phyloP scores from a whole-genome alignment of 768 basidiomycete genomes.

The Lyophyllum semitale region DNA sequence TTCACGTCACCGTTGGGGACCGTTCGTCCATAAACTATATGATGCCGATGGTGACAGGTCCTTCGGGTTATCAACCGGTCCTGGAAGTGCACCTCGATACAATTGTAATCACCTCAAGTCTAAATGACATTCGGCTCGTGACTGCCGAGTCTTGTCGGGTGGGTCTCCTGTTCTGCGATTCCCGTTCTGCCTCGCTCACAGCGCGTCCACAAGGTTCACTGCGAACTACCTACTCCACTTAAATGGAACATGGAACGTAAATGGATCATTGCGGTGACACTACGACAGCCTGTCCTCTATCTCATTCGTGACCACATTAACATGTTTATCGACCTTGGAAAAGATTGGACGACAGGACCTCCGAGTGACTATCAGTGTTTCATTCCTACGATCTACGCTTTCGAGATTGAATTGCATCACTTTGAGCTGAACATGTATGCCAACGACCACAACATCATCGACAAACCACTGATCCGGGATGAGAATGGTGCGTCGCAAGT shows the following conservation, averaged over 20 bases:
- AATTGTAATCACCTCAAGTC: conserved; percentile 75
- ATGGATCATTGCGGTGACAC: conserved; percentile 76
- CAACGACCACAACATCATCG: conserved; percentile 97
- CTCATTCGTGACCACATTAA: conserved; percentile 92
- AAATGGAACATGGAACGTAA: conserved; percentile 79
- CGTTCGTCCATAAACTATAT: conserved; percentile 85
- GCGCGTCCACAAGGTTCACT: conserved; percentile 49
- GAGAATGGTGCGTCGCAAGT: conserved; percentile 68
- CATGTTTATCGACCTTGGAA: conserved; percentile 90
- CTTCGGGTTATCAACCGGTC: conserved; percentile 75
- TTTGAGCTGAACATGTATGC: conserved; percentile 80
- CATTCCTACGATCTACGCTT: conserved; percentile 75
- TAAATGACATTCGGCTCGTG: conserved; percentile 85
- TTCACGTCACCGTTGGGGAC: conserved; percentile 76
- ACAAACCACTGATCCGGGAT: conserved; percentile 78
- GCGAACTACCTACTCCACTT: conserved; percentile 78
- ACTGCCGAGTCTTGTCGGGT: conserved; percentile 80
- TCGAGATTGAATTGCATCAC: conserved; percentile 73
- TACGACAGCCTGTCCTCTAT: conserved; percentile 74
- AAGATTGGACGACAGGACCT: conserved; percentile 88
- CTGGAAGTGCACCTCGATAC: conserved; percentile 84
- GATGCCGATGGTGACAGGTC: conserved; percentile 76
- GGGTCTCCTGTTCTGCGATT: conserved; percentile 8
- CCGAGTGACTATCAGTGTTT: conserved; percentile 81
- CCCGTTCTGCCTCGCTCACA: background rate